These are phyloP conservation scores for Xanthoconium stramineum DNA, from an alignment of 768 basidiomycete genomes.

Conservation along the genomic window DNA sequence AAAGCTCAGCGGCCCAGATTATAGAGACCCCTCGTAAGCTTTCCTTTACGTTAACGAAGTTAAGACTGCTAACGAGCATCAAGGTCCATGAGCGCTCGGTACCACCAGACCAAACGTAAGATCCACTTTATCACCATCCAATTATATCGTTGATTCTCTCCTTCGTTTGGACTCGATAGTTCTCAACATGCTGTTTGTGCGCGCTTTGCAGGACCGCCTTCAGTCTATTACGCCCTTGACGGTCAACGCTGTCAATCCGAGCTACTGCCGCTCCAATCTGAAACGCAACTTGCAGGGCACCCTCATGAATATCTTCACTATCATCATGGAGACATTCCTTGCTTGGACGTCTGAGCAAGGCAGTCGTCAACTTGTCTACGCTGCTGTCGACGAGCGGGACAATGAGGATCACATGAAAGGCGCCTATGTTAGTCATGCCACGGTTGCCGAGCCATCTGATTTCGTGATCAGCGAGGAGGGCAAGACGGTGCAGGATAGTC, in stretches of 20 bases:
- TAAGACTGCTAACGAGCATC: neutral
- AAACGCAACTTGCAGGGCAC: conserved; percentile 1
- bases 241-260: conserved; percentile 28
- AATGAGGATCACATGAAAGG: conserved; percentile 23
- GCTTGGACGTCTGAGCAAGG: conserved; percentile 31
- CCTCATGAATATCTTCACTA: neutral
- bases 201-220: conserved; percentile 23
- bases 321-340: conserved; percentile 9
- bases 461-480: conserved; percentile 33
- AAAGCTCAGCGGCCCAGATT: conserved; percentile 22
- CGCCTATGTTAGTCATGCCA: conserved; percentile 11
- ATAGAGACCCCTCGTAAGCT: conserved; percentile 18
- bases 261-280: conserved; percentile 30
- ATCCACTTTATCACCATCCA: neutral
- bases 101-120: conserved; percentile 28
- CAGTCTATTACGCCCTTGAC: conserved; percentile 21
- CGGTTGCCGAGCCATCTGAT: conserved; percentile 29
- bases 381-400: conserved; percentile 24
- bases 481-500: conserved; percentile 22
- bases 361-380: conserved; percentile 34
- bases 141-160: neutral
- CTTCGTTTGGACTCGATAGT: conserved; percentile 15
- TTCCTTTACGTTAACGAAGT: neutral
- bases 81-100: conserved; percentile 22
- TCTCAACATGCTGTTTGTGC: conserved; percentile 30